phyloP scores from a whole-genome alignment of 306 rosid species.

The Corylus americana region DNA sequence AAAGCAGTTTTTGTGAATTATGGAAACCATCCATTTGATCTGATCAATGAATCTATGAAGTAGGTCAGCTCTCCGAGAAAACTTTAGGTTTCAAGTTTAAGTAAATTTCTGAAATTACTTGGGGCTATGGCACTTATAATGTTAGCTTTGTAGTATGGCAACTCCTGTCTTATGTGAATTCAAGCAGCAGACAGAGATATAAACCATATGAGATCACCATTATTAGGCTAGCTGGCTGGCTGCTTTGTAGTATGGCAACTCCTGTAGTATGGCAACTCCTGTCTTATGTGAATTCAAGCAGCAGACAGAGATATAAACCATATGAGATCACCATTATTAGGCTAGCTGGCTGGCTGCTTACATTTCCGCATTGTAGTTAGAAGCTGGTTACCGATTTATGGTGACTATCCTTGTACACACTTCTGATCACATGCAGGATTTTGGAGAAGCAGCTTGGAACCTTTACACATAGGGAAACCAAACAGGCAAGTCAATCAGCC shows the following conservation, averaged over 20 bases:
- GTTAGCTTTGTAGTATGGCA: neutral
- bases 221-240: neutral
- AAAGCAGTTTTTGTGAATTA: slow-evolving; percentile 67
- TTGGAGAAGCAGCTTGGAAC: slow-evolving; percentile 39
- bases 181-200: neutral
- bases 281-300: slow-evolving; percentile 7
- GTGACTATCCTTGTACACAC: neutral
- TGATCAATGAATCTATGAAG: slow-evolving; percentile 63
- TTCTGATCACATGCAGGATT: slow-evolving; percentile 31
- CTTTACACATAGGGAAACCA: slow-evolving; percentile 36
- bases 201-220: slow-evolving; percentile 5
- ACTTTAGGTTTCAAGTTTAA: slow-evolving; percentile 6
- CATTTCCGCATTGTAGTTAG: neutral
- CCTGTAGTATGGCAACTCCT: neutral
- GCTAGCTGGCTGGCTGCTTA: neutral
- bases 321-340: slow-evolving; percentile 13
- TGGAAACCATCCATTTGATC: slow-evolving; percentile 70
- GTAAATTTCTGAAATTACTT: slow-evolving; percentile 1
- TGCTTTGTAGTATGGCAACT: neutral
- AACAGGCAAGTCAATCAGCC: slow-evolving; percentile 34
- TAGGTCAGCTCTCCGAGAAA: slow-evolving; percentile 28
- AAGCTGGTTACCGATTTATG: neutral
- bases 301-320: neutral
- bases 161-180: neutral
- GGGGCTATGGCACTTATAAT: slow-evolving; percentile 1